Base-by-base conservation (phyloP, 164 flowering plant species). In the Stephania japonica region DNA sequence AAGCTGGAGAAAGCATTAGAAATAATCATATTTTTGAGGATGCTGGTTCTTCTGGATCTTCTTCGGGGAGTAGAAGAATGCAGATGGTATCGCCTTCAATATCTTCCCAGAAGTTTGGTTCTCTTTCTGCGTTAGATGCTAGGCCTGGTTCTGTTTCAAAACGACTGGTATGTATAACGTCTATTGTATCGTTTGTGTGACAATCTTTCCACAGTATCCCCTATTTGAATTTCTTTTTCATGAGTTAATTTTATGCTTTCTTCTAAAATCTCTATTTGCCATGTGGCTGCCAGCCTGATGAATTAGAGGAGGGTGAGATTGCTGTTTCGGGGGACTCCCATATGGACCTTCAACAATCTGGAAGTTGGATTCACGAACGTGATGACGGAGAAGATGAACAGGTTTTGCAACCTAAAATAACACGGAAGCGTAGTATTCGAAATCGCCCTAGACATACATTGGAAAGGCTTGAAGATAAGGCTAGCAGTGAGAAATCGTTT, bases 301-400 rank as follows among this genome's bases (percentile, higher is more conserved):
- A 93, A 25, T 79, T 96, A 72, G 98, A 96, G 79, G 99, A 96
- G 82, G 99, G 98, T n/a, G 98, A 96, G 77, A 93, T 96, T 81
- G 97, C 92, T 56, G 81, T 83, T 7, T 93, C 99, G 61, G 97
- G 93, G 72, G 98, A 93, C 76, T 92, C 97, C 70, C 91, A 82
- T 70, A 74, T 89, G 86, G 97, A 92, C 68, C 84, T 79, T 75
- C 98, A 91, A 81, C 97, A 87, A 76, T 96, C 99, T 72, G 98
- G 91, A 77, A 96, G 99, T 83, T 91, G 97, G 97, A 82, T 79
- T 76, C 97, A 93, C 81, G 98, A 93, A 7, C 92, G 93, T 65
- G 97, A 96, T 70, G 98, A 96, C 78, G 92, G 86, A 76, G 99
- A 96, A 77, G 98, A 93, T 77, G 99, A 92, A 70, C 99, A 96